These are phyloP conservation scores for Colletotrichum sp. DNA, from an alignment of 2,329 filamentous ascomycete genomes.

Conservation along the genomic window DNA sequence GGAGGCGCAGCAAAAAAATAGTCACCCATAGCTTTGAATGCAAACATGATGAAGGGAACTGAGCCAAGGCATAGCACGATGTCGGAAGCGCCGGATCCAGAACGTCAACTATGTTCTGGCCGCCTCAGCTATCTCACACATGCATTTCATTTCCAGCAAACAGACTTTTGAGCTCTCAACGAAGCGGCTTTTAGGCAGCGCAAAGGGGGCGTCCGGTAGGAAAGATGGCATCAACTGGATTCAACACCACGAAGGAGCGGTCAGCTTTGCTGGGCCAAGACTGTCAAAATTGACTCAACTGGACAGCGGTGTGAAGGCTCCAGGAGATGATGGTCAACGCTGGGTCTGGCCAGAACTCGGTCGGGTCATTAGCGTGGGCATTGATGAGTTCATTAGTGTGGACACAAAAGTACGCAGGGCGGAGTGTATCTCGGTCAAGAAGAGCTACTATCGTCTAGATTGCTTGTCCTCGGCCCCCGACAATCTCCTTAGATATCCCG, in stretches of 20 bases:
- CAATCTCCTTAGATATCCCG: not conserved
- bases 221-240: not conserved
- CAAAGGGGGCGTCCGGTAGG: not conserved
- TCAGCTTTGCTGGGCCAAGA: not conserved
- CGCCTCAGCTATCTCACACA: not conserved
- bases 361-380: not conserved
- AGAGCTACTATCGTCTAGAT: not conserved
- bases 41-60: not conserved
- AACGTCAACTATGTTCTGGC: not conserved
- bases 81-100: not conserved
- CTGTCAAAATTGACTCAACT: not conserved
- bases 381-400: not conserved
- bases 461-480: not conserved
- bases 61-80: not conserved
- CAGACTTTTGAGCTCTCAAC: not conserved
- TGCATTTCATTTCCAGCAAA: not conserved
- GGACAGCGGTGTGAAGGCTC: not conserved
- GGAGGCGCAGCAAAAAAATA: not conserved
- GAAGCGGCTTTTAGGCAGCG: not conserved
- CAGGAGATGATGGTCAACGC: not conserved
- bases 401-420: not conserved
- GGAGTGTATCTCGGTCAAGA: not conserved
- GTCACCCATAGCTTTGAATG: not conserved
- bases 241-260: not conserved
- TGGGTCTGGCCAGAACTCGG: not conserved